Base-by-base conservation (phyloP, 2,329 filamentous ascomycete species). In the Nectriaceae sp. region DNA sequence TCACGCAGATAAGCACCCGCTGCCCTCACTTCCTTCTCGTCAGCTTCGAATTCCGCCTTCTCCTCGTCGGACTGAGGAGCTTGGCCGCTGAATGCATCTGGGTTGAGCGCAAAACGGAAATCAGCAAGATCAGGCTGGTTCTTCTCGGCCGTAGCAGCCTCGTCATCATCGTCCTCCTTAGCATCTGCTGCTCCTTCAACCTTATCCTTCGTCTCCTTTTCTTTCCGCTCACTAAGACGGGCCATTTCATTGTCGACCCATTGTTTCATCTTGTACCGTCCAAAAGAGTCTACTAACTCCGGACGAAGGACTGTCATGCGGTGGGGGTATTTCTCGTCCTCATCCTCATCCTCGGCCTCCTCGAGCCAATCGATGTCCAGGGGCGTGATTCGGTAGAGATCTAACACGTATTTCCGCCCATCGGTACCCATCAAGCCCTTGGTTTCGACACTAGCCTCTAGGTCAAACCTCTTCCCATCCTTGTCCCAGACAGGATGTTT, bases 401-500 rank as follows among this genome's bases (percentile, higher is more conserved):
- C 94, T 42, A 99, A 82, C n/a, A 97, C 90, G 66, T 99, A 99
- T 69, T 96, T 97, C 61, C 94, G 84, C 31, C 92, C 94, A 65
- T 99, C 94, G 1, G 94, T 99, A 40, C 94, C 94, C 61, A 99
- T 78, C n/a, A 99, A 77, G 44, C 94, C 94, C 76, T 99, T 99
- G 44, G 94, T 99, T 73, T 99, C 94, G 13, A 99, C 92, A 63
- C 92, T 97, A 35, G 89, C 90, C 70, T 97, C 93, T 3, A 99
- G 79, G 53, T 97, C 90, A 63, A 96, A 91, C 53, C 88, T 84
- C 71, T 91, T 88, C 58, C 86, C 84, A 61, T 96, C 90, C 78
- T 97, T 97, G 71, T 99, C 94, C 94, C 94, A 99, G 4, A 99
- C 95, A 38, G 91, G 79, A 68, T 99, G 94, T 73, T 88, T 88